Conservation (phyloP, 129 eudicot species). For the Oenanthe sinensis region DNA sequence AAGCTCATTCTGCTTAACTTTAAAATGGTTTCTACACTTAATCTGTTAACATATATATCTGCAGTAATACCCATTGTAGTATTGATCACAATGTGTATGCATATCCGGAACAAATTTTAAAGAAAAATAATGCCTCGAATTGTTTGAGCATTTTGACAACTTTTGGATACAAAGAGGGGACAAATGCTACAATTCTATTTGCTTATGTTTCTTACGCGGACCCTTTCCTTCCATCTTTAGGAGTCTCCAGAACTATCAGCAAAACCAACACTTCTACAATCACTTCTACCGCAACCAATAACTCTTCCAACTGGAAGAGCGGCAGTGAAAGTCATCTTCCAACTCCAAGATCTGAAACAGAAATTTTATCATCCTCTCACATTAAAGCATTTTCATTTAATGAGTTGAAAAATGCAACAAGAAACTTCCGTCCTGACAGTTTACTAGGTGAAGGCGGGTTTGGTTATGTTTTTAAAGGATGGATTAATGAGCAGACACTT, state of each 20-base stretch:
- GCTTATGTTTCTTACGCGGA: background rate
- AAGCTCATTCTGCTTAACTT: background rate
- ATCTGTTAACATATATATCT: too few relatives aligned
- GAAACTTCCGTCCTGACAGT: conserved; percentile 47
- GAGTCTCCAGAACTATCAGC: conserved; percentile 22
- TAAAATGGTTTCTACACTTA: background rate
- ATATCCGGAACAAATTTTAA: background rate
- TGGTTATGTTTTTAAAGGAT: conserved; percentile 54
- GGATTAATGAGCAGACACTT: conserved; percentile 46
- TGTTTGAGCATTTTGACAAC: background rate
- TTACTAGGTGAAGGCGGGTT: conserved; percentile 66
- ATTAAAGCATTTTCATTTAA: conserved; percentile 38
- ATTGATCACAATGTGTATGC: background rate
- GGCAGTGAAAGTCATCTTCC: conserved; percentile 27
- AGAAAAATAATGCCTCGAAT: background rate
- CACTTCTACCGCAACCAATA: conserved; percentile 20
- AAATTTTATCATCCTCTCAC: conserved; percentile 38
- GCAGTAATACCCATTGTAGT: background rate
- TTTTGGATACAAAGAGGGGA: background rate
- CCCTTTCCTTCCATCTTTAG: conserved; percentile 13
- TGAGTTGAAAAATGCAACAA: conserved; percentile 44
- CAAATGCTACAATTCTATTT: background rate
- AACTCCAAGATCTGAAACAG: conserved; percentile 44
- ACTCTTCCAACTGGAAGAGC: conserved; percentile 23
- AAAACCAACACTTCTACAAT: conserved; percentile 23